Evolutionary conservation across 257 asterid genomes (phyloP).

Genomic region (Phtheirospermum japonicum): DNA sequence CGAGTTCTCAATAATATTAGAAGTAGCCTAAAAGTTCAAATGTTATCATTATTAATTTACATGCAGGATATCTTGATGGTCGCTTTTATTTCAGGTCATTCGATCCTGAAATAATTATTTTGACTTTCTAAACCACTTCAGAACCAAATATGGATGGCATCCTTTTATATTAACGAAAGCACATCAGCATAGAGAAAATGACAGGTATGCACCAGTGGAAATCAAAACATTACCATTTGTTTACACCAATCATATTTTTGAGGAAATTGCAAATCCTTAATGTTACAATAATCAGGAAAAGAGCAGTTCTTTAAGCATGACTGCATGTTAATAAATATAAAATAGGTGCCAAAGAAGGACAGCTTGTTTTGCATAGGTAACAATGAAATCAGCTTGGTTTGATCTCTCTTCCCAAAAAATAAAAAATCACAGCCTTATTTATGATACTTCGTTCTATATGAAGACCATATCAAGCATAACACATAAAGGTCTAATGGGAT

Average conservation of each 20-base stretch:
- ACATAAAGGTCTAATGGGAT: neutral
- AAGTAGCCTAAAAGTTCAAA: conserved; percentile 1
- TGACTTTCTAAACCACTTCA: no score
- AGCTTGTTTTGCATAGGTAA: no score
- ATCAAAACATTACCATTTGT: neutral
- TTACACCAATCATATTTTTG: no score
- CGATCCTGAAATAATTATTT: no score
- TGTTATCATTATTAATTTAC: neutral
- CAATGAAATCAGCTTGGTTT: neutral
- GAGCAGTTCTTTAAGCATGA: no score
- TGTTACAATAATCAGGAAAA: neutral
- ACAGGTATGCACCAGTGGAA: neutral
- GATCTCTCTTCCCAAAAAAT: neutral
- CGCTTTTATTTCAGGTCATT: no score
- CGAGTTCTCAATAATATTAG: conserved; percentile 16
- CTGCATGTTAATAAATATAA: neutral
- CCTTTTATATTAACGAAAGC: no score
- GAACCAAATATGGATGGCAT: no score
- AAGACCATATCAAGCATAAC: neutral
- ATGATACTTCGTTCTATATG: neutral
- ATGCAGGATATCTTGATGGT: no score
- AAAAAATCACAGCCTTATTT: neutral
- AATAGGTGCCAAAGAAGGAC: neutral
- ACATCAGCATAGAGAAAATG: neutral
- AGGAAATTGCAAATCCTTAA: no score